Base-by-base conservation (phyloP, 2,329 filamentous ascomycete genomes). In the Davidsoniella australis region DNA sequence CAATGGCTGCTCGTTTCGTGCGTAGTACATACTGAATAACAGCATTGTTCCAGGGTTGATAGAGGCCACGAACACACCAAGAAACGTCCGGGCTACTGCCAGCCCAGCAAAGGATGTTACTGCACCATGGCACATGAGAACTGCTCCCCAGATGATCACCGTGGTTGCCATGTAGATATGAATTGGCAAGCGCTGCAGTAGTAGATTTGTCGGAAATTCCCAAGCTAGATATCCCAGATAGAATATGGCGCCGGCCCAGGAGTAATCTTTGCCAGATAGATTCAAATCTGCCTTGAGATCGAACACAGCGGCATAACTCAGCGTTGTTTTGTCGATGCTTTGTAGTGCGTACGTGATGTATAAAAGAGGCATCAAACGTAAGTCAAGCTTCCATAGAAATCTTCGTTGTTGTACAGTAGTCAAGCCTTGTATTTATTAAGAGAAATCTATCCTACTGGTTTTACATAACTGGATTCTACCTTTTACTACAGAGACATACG, bases 31-130 rank as follows among this genome's bases (percentile, higher is more conserved):
- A 3, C 63, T 60, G 2, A 71, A 65, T 33, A 71, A 67, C 61
- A 72, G 64, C 64, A 71, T 70, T 47, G 71, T 70, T 10, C 66
- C 66, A 0, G 70, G 68, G 0, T 67, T 69, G 6, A 72, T 68
- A 0, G 66, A 63, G 0, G 68, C 66, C 55, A 72, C 69, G 16
- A 72, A 69, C 0, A 65, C 54, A 1, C 70, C 69, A 0, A 72
- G 58, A 2, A 72, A 57, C 49, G 70, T 68, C 0, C 69, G 64
- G 39, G 64, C 67, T 0, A 65, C 58, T 0, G 65, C 65, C 14
- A 72, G 58, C 0, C 66, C 65, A 0, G 59, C 61, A 48, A 69
- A 72, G 49, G 62, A 64, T 57, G 57, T 12, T 60, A 65, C 1
- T 62, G 63, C 0, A 68, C 67, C 1, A 65, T 68, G 18, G 63